Conservation (phyloP, 83 land plant genomes). For the Diphasiastrum complanatum region DNA sequence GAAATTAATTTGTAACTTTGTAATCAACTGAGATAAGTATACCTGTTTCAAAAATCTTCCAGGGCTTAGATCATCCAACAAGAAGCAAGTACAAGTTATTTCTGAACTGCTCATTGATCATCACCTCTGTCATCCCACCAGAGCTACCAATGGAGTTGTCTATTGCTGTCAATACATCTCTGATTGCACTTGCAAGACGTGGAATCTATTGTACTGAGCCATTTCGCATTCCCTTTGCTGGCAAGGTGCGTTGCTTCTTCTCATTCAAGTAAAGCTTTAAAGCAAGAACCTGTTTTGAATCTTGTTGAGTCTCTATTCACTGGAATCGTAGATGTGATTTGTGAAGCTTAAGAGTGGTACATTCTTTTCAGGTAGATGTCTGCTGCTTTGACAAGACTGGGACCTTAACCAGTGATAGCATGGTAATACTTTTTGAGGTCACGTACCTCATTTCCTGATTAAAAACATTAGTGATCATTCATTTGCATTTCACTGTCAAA, state of each 20-base stretch:
- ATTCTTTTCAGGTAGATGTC: conserved; percentile 70
- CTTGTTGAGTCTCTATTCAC: not conserved
- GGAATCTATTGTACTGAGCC: conserved; percentile 98
- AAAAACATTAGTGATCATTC: too few species aligned
- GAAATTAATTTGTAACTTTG: not conserved
- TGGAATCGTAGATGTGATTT: too few species aligned
- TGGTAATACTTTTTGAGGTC: too few species aligned
- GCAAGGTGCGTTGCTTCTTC: conserved; percentile 57
- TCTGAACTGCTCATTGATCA: conserved; percentile 89
- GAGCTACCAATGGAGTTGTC: conserved; percentile 98
- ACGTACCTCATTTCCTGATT: too few species aligned
- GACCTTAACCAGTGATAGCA: conserved; percentile 96
- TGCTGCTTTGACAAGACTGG: conserved; percentile 99
- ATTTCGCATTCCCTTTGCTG: conserved; percentile 97
- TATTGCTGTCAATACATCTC: conserved; percentile 95
- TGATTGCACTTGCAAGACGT: conserved; percentile 84
- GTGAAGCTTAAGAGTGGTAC: conserved; percentile 1
- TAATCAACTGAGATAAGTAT: not conserved
- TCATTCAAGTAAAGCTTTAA: not conserved
- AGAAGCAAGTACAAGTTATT: conserved; percentile 95
- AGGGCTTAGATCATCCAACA: conserved; percentile 98
- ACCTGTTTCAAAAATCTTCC: not conserved
- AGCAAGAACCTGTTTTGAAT: not conserved
- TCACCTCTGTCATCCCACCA: conserved; percentile 98
- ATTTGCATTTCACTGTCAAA: too few species aligned